Evolutionary conservation across 129 eudicot genomes (phyloP).

Genomic region (Chrysanthemum makinoi): DNA sequence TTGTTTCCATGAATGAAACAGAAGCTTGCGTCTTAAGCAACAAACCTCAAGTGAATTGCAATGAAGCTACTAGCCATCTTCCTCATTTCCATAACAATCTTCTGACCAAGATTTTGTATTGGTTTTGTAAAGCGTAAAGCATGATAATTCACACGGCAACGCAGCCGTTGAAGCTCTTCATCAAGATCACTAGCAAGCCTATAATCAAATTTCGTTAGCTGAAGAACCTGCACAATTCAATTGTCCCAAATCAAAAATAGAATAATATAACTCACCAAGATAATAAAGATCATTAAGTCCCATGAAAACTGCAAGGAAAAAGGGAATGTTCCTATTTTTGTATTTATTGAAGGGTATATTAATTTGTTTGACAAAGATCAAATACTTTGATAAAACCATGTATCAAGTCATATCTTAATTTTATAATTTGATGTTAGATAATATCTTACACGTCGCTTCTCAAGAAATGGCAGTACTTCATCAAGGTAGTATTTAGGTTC

Average conservation of each 20-base stretch:
- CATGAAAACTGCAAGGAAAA: not conserved
- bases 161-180: slow-evolving; percentile 77
- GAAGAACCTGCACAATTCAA: slow-evolving; percentile 71
- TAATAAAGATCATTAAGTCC: not conserved
- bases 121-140: slow-evolving; percentile 91
- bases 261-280: not conserved
- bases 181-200: slow-evolving; percentile 92
- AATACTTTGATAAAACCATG: too few relatives aligned
- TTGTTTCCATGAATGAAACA: not conserved
- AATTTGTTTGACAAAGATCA: too few relatives aligned
- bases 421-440: not conserved
- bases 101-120: slow-evolving; percentile 67
- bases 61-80: slow-evolving; percentile 82
- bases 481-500: slow-evolving; percentile 84
- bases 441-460: slow-evolving; percentile 81
- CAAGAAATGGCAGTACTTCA: slow-evolving; percentile 77
- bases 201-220: slow-evolving; percentile 91
- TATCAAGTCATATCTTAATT: too few relatives aligned
- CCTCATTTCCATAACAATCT: slow-evolving; percentile 67
- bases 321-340: too few relatives aligned
- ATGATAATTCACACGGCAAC: slow-evolving; percentile 91
- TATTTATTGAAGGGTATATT: not conserved
- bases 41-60: slow-evolving; percentile 93
- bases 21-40: not conserved
- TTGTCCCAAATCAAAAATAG: not conserved